phyloP scores from a whole-genome alignment of 2,329 filamentous ascomycete genomes.

The Diaporthe ilicicola region DNA sequence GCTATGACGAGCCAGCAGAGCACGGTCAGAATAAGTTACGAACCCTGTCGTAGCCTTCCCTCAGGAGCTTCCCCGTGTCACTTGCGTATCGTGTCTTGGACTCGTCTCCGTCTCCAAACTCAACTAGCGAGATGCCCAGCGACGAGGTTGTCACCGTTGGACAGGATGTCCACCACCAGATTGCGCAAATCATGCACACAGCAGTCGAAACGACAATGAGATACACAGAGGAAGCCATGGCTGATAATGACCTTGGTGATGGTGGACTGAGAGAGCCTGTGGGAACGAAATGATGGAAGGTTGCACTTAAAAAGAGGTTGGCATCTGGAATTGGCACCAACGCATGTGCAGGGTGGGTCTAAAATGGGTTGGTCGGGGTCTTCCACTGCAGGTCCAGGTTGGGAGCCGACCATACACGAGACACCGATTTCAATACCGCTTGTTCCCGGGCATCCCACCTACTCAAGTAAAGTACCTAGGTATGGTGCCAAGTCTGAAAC shows the following conservation, averaged over 20 bases:
- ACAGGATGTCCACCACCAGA: slow-evolving; percentile 59
- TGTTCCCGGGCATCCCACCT: too few species aligned
- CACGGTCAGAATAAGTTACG: background rate
- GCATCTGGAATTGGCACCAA: background rate
- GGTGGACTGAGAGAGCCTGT: slow-evolving; percentile 35
- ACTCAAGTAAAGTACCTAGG: too few species aligned
- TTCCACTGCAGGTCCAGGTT: too few species aligned
- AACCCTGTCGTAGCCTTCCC: slow-evolving; percentile 7
- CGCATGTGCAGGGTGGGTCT: background rate
- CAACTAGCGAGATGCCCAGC: background rate
- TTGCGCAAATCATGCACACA: slow-evolving; percentile 60
- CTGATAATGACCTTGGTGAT: slow-evolving; percentile 44
- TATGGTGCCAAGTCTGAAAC: too few species aligned
- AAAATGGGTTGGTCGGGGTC: background rate
- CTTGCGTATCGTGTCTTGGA: slow-evolving; percentile 12
- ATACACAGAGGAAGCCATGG: slow-evolving; percentile 43
- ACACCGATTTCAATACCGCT: too few species aligned
- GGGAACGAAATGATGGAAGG: background rate
- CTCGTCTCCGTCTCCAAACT: background rate
- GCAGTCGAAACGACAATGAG: slow-evolving; percentile 49
- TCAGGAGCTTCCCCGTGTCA: slow-evolving; percentile 9
- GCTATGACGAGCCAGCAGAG: background rate
- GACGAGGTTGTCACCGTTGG: slow-evolving; percentile 43
- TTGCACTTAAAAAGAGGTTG: background rate
- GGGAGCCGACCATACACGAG: too few species aligned